A percentile compares a stretch with the other conserved stretches of the same genome.
Conservation (phyloP, 1,139 yeast species). For the Kazachstania sp. region DNA sequence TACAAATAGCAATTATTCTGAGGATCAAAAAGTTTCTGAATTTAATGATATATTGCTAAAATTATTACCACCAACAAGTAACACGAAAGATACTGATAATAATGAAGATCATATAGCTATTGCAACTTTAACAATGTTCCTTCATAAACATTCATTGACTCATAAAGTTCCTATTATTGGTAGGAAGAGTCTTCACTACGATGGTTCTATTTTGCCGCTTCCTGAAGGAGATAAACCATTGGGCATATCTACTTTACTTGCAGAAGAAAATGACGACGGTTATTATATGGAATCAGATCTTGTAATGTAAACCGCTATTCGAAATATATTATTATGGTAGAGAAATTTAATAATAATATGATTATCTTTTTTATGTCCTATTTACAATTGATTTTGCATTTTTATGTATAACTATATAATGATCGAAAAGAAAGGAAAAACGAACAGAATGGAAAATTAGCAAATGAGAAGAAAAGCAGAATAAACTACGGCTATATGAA, state of each 20-base stretch:
- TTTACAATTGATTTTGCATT: too few species aligned
- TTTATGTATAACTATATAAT: too few species aligned
- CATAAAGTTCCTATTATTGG: constrained; percentile 18
- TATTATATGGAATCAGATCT: background rate
- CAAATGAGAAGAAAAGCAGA: too few species aligned
- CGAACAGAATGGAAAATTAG: background rate
- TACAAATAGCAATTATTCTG: background rate
- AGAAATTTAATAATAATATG: too few species aligned
- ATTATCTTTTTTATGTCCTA: too few species aligned
- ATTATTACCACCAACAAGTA: constrained; percentile 22
- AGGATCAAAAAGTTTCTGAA: background rate
- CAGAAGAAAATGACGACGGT: background rate
- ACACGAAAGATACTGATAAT: constrained; percentile 9
- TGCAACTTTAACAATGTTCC: constrained; percentile 20
- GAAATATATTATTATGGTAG: background rate
- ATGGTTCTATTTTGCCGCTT: constrained; percentile 20
- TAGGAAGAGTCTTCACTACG: constrained; percentile 19
- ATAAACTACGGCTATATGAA: background rate
- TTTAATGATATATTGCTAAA: constrained; percentile 17
- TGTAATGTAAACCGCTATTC: background rate
- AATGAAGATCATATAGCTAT: constrained; percentile 19
- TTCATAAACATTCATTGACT: constrained; percentile 20
- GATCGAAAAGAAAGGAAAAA: too few species aligned
- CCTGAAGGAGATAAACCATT: constrained; percentile 8
- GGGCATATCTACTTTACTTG: constrained; percentile 2